Evolutionary conservation across 805 yeast species (phyloP).

Genomic region (Zygosaccharomyces siamensis): DNA sequence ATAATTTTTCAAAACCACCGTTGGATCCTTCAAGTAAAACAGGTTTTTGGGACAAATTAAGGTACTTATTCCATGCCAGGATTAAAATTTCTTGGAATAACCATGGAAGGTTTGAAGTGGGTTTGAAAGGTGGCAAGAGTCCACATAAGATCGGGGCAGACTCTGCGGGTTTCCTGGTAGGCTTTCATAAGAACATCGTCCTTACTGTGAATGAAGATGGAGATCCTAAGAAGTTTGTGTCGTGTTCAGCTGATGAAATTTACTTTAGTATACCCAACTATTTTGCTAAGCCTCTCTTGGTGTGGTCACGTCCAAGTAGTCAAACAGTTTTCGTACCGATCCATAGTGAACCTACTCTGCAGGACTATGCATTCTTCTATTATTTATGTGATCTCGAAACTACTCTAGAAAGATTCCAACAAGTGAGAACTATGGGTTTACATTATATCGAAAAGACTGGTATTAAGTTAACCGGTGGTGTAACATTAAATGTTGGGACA

Average conservation of each 20-base stretch:
- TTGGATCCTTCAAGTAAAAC: slow-evolving; percentile 77
- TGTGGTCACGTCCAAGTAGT: slow-evolving; percentile 53
- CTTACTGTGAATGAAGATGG: slow-evolving; percentile 61
- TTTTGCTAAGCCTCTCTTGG: slow-evolving; percentile 46
- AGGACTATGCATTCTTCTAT: slow-evolving; percentile 47
- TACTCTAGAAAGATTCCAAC: slow-evolving; percentile 15
- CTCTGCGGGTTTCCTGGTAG: slow-evolving; percentile 72
- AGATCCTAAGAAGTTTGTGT: slow-evolving; percentile 62
- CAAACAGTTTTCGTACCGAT: slow-evolving; percentile 45
- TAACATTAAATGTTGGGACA: slow-evolving; percentile 53
- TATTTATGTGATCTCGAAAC: slow-evolving; percentile 37
- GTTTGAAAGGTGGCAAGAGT: slow-evolving; percentile 68
- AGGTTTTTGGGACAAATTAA: slow-evolving; percentile 90
- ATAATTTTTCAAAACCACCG: slow-evolving; percentile 84
- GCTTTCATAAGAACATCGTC: slow-evolving; percentile 58
- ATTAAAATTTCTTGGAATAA: slow-evolving; percentile 48
- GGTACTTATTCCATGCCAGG: slow-evolving; percentile 72
- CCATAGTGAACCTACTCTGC: slow-evolving; percentile 37
- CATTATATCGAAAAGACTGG: slow-evolving; percentile 47
- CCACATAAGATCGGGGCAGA: slow-evolving; percentile 69
- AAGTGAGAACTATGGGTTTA: slow-evolving; percentile 22
- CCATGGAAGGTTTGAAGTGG: slow-evolving; percentile 49
- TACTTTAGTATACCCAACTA: slow-evolving; percentile 75
- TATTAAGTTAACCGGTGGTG: slow-evolving; percentile 56
- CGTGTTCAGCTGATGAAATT: slow-evolving; percentile 57